Conservation (phyloP, 2,329 filamentous ascomycete genomes). For the Pseudogymnoascus sp. region DNA sequence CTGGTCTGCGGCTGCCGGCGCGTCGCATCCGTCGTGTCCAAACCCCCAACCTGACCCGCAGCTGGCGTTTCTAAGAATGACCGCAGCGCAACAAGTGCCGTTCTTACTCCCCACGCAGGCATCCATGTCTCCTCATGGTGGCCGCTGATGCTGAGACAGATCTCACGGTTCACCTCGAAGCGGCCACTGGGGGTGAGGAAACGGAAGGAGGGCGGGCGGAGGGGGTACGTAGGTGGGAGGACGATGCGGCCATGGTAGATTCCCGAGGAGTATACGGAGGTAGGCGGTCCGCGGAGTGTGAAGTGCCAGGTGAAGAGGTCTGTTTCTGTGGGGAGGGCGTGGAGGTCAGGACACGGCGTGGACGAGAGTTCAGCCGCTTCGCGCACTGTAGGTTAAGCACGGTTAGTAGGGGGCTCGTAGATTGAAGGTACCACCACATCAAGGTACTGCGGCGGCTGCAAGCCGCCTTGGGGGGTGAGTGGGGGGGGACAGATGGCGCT, state of each 20-base stretch:
- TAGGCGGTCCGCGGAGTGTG: conserved; percentile 86
- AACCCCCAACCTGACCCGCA: conserved; percentile 80
- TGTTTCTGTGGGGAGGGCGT: conserved; percentile 72
- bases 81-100: conserved; percentile 71
- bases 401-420: conserved; percentile 16
- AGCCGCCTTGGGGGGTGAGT: conserved; percentile 8
- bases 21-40: conserved; percentile 67
- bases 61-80: conserved; percentile 92
- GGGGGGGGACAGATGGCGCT: conserved; percentile 26
- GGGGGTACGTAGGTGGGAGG: conserved; percentile 80
- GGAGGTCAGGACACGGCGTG: conserved; percentile 77
- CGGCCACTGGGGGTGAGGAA: conserved; percentile 87
- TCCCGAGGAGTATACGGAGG: conserved; percentile 64
- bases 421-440: conserved; percentile 26
- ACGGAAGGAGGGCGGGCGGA: conserved; percentile 90
- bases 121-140: conserved; percentile 99
- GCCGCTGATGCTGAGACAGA: conserved; percentile 87
- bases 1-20: conserved; percentile 59
- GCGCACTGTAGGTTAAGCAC: conserved; percentile 51
- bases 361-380: conserved; percentile 82
- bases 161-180: conserved; percentile 95
- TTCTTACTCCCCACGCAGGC: conserved; percentile 93
- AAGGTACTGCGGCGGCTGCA: not conserved
- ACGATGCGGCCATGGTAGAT: conserved; percentile 95
- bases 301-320: conserved; percentile 98